A percentile compares a stretch with the other conserved stretches of the same genome.
These are phyloP conservation scores for Trichoderma reesei DNA, from an alignment of 495 filamentous ascomycete genomes.

Conservation along the genomic window DNA sequence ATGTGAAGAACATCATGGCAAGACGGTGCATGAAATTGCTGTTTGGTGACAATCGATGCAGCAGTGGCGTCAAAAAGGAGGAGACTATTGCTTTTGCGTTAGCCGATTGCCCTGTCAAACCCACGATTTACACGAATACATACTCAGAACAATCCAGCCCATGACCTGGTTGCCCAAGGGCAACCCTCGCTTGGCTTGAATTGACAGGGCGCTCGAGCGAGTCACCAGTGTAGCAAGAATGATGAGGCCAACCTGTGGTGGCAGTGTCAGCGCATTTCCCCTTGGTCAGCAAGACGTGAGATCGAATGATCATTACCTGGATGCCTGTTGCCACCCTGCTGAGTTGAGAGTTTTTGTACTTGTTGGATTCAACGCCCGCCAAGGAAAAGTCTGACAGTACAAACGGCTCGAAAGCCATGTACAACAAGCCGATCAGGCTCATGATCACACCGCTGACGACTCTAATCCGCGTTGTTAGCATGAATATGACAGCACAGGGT, in stretches of 20 bases:
- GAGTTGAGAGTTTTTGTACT: constrained; percentile 20
- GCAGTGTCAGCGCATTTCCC: neutral
- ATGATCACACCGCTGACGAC: constrained; percentile 69
- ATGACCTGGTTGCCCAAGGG: constrained; percentile 80
- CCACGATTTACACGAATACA: constrained; percentile 19
- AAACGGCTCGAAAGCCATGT: constrained; percentile 70
- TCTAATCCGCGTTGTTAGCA: constrained; percentile 31
- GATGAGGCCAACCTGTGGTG: constrained; percentile 56
- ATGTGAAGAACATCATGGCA: constrained; percentile 84
- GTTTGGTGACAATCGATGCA: constrained; percentile 72
- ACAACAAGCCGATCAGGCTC: constrained; percentile 66
- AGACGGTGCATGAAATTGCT: constrained; percentile 85
- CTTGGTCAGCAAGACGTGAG: neutral
- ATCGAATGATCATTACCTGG: constrained; percentile 16
- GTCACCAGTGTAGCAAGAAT: constrained; percentile 79
- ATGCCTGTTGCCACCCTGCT: constrained; percentile 36
- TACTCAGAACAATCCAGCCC: constrained; percentile 78
- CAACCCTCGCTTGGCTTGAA: constrained; percentile 83
- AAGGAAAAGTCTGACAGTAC: constrained; percentile 41
- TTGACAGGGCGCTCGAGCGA: constrained; percentile 63
- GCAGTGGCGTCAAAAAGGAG: constrained; percentile 70
- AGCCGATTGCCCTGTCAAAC: constrained; percentile 12
- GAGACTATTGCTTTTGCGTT: constrained; percentile 37
- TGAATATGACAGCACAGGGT: neutral
- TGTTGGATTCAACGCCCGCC: constrained; percentile 19